phyloP scores from a whole-genome alignment of 495 filamentous ascomycete genomes.

The Penicillium coprophilum region DNA sequence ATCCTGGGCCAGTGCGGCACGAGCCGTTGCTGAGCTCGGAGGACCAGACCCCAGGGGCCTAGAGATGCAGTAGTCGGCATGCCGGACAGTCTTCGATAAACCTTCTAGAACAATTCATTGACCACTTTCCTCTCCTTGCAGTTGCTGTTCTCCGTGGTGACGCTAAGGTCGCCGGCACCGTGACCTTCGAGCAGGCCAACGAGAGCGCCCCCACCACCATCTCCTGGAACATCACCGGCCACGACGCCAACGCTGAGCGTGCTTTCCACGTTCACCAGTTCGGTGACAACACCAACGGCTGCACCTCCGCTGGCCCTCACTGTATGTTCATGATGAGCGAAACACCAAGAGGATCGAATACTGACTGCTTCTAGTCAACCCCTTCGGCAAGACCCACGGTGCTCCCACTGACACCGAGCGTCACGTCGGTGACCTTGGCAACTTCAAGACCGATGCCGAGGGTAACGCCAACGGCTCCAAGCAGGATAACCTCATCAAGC shows the following conservation, averaged over 20 bases:
- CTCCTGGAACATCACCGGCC: constrained; percentile 86
- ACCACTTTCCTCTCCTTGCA: constrained; percentile 31
- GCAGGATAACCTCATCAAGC: constrained; percentile 78
- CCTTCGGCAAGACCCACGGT: constrained; percentile 86
- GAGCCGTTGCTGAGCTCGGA: neutral
- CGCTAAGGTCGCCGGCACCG: constrained; percentile 85
- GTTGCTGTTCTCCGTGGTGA: constrained; percentile 97
- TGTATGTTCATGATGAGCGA: constrained; percentile 56
- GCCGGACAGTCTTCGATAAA: constrained; percentile 4
- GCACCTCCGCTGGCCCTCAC: constrained; percentile 95
- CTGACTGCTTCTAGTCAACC: constrained; percentile 71
- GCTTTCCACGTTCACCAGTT: constrained; percentile 98
- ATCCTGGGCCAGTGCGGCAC: constrained; percentile 4
- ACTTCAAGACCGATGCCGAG: constrained; percentile 90
- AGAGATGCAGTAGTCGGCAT: neutral
- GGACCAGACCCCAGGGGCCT: neutral
- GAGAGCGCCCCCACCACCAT: constrained; percentile 81
- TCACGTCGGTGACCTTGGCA: constrained; percentile 96
- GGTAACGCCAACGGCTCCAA: constrained; percentile 79
- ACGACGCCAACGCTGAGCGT: constrained; percentile 93
- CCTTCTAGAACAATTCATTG: constrained; percentile 17
- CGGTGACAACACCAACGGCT: constrained; percentile 99
- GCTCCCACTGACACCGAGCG: constrained; percentile 76
- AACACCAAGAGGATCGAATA: neutral
- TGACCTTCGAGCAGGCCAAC: constrained; percentile 88